These are phyloP conservation scores for Candida sphagnicola DNA, from an alignment of 805 yeast species.

Conservation along the genomic window DNA sequence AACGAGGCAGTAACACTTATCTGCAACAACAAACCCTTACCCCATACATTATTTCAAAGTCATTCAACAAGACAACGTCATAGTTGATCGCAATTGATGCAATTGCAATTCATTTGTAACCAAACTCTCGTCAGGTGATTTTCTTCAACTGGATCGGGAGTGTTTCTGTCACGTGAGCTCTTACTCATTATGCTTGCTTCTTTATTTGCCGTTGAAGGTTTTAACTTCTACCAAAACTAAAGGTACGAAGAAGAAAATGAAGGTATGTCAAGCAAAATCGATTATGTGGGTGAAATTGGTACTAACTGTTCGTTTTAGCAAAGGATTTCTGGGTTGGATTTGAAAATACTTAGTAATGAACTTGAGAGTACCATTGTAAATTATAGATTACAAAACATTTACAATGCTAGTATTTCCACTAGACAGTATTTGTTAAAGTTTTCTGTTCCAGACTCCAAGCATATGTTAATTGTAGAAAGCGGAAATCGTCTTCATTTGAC, in stretches of 20 bases:
- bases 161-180: no score
- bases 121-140: no score
- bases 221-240: no score
- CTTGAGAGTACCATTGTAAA: constrained; percentile 53
- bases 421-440: constrained; percentile 79
- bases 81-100: no score
- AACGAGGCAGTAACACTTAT: no score
- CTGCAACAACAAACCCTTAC: no score
- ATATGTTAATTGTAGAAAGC: constrained; percentile 72
- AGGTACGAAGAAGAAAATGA: neutral
- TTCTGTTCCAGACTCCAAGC: constrained; percentile 77
- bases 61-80: no score
- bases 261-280: neutral
- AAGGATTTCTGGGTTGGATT: constrained; percentile 80
- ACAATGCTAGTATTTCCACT: constrained; percentile 67
- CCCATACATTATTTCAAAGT: no score
- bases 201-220: no score
- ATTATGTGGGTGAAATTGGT: neutral
- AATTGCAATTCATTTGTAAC: no score
- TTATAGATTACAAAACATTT: constrained; percentile 77
- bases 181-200: no score
- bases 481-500: constrained; percentile 81
- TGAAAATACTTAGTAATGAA: constrained; percentile 68
- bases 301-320: constrained; percentile 45
- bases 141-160: no score